Evolutionary conservation across 2,329 filamentous ascomycete genomes (phyloP).

Genomic region (Sphaerostilbella broomeana): DNA sequence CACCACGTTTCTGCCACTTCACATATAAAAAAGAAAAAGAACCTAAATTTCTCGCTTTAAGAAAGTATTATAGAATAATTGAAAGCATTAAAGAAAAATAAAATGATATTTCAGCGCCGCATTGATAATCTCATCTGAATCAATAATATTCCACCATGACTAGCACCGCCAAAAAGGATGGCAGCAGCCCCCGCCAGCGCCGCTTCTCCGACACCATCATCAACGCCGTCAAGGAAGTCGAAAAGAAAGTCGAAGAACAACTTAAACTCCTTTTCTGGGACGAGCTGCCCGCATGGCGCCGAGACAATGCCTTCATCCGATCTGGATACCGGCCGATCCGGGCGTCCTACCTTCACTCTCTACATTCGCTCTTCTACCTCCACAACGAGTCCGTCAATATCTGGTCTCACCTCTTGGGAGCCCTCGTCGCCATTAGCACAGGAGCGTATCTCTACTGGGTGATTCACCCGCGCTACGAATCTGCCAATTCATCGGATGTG

Average conservation of each 20-base stretch:
- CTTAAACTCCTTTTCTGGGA: conserved; percentile 51
- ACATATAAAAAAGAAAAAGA: not conserved
- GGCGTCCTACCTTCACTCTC: conserved; percentile 40
- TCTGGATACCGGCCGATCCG: conserved; percentile 47
- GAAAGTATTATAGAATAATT: too few species aligned
- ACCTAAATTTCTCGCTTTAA: too few species aligned
- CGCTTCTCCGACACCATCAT: conserved; percentile 22
- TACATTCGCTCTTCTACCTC: conserved; percentile 44
- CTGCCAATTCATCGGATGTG: conserved; percentile 57
- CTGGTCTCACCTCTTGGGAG: conserved; percentile 60
- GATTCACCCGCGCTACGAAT: conserved; percentile 59
- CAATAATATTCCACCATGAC: not conserved
- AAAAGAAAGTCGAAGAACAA: conserved; percentile 34
- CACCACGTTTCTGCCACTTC: not conserved
- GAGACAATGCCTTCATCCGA: conserved; percentile 52
- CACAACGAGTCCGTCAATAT: conserved; percentile 60
- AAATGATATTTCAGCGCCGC: not conserved
- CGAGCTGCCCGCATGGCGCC: conserved; percentile 52
- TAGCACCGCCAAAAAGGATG: not conserved
- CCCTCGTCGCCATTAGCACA: conserved; percentile 48
- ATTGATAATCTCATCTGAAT: not conserved
- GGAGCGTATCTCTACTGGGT: conserved; percentile 48
- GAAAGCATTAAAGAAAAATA: too few species aligned
- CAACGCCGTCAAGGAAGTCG: conserved; percentile 26
- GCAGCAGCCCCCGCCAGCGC: conserved; percentile 21